Evolutionary conservation across 2,329 filamentous ascomycete species (phyloP).

Genomic region (Sporothrix luriei): DNA sequence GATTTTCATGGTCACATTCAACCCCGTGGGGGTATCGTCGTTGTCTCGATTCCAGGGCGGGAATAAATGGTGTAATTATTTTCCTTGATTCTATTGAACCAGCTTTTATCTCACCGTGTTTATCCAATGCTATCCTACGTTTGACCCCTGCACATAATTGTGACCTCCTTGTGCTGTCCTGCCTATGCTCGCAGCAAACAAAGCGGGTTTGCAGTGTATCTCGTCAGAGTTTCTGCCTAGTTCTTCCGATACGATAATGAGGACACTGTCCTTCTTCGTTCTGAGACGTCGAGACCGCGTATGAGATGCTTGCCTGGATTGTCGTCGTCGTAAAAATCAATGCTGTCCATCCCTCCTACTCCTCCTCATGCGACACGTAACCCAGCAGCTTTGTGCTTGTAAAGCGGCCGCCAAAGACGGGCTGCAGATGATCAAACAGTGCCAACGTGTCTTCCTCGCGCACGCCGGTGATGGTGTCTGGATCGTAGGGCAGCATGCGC

Average conservation of each 20-base stretch:
- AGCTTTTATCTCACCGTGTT: background rate
- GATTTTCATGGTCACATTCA: background rate
- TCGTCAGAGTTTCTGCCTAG: background rate
- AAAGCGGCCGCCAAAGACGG: slow-evolving; percentile 35
- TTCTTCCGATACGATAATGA: background rate
- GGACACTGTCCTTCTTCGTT: background rate
- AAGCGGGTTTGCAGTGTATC: background rate
- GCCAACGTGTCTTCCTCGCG: slow-evolving; percentile 34
- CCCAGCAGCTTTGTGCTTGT: slow-evolving; percentile 33
- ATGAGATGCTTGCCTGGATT: background rate
- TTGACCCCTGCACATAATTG: background rate
- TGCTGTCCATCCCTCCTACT: background rate
- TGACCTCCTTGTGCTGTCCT: background rate
- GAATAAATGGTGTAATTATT: too few species aligned
- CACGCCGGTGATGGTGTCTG: slow-evolving; percentile 33
- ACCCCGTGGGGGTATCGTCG: background rate
- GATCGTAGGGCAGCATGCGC: slow-evolving; percentile 36
- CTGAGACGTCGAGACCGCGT: background rate
- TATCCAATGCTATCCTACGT: background rate
- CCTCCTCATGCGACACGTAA: slow-evolving; percentile 27
- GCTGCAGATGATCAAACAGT: slow-evolving; percentile 36
- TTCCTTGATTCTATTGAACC: background rate
- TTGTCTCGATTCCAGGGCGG: background rate
- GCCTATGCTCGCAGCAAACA: background rate
- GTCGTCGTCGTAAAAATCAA: background rate